Evolutionary conservation across 2,329 filamentous ascomycete species (phyloP), one percentile per base, ranked within the genome.

Genomic region (Rachicladosporium sp.): DNA sequence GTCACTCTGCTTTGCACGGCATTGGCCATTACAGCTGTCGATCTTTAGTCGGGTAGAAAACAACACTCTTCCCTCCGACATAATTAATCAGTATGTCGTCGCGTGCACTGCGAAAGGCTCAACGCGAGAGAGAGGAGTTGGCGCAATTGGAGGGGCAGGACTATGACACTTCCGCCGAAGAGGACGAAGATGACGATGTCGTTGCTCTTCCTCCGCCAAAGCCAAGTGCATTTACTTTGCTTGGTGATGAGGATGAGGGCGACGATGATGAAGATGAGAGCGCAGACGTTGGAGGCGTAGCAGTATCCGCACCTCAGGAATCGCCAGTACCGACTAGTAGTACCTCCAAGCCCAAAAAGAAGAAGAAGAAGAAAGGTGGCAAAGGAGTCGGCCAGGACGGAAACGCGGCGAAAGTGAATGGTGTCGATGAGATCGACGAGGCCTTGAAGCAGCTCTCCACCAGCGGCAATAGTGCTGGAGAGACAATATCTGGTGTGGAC

Each of bases 361-460:
- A 71, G 55, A 80, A 78, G 55, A 77, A 76, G 50, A 73, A 70
- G 52, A 78, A 75, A 55, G 74, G 74, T 58, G 71, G 66, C 50
- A 70, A 68, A 48, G 69, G 66, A 49, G 57, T 50, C 33, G 55
- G 50, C 40, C 34, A 41, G 21, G 21, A 41, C 7, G 29, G 11
- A 4, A n/a, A 19, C 15, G 40, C 10, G 2, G 34, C 37, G 23
- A 41, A 46, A 23, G 45, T 44, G 11, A 33, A 49, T 3, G 47
- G 53, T 4, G 55, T 76, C 19, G 78, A 83, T 48, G 79, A 83
- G 47, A 81, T 83, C 37, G 79, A 84, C 53, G 64, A 65, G 39
- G 78, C 78, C 2, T 58, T 83, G 21, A 69, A 71, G 47, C 70
- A 75, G 31, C 59, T 84, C 31, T 70, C 70, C 27, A 61, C 52